Evolutionary conservation across 768 basidiomycete species (phyloP).

Genomic region (Podaxis sp.): DNA sequence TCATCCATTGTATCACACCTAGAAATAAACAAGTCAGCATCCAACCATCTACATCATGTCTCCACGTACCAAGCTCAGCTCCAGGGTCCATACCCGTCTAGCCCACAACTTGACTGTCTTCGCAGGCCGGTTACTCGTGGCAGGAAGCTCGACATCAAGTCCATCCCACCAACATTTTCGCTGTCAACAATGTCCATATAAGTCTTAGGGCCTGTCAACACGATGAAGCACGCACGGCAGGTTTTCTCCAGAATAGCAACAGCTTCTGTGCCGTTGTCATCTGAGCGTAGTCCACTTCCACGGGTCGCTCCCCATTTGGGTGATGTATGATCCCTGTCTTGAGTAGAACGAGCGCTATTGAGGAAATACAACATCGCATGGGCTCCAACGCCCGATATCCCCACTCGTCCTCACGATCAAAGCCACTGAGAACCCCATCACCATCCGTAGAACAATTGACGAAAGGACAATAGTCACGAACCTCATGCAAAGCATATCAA

Average conservation of each 20-base stretch:
- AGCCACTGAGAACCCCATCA: slow-evolving; percentile 60
- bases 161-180: slow-evolving; percentile 99
- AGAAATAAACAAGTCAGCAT: background rate
- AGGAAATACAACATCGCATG: slow-evolving; percentile 95
- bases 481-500: slow-evolving; percentile 99
- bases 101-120: slow-evolving; percentile 90
- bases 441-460: slow-evolving; percentile 12
- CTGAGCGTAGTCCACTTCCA: slow-evolving; percentile 86
- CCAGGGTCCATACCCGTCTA: slow-evolving; percentile 95
- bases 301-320: slow-evolving; percentile 61
- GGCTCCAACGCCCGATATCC: slow-evolving; percentile 96
- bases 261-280: slow-evolving; percentile 98
- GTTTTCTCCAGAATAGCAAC: slow-evolving; percentile 97
- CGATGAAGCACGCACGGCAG: slow-evolving; percentile 70
- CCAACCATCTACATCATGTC: background rate
- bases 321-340: slow-evolving; percentile 94
- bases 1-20: slow-evolving; percentile 2
- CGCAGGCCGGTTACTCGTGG: slow-evolving; percentile 46
- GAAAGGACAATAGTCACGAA: slow-evolving; percentile 30
- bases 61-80: slow-evolving; percentile 80
- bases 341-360: slow-evolving; percentile 93
- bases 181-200: slow-evolving; percentile 36
- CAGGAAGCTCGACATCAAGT: slow-evolving; percentile 80
- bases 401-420: slow-evolving; percentile 97
- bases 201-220: background rate